Percentiles rank a stretch among this genome's conserved stretches.
Conservation (phyloP, 129 eudicot genomes). For the Daucus carota region DH1_v3.0 NC_030381.2:54250001-54250500, state of each 20-base stretch:
- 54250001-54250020: too few relatives aligned
- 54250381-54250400: too few relatives aligned
- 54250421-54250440: too few relatives aligned
- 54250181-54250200: neutral
- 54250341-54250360: too few relatives aligned
- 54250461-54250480: too few relatives aligned
- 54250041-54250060: constrained; percentile 6
- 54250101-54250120: constrained; percentile 98
- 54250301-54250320: too few relatives aligned
- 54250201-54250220: neutral
- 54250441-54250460: too few relatives aligned
- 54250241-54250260: neutral
- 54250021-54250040: neutral
- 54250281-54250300: neutral
- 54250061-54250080: constrained; percentile 95
- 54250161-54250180: constrained; percentile 17
- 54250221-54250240: neutral
- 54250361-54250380: too few relatives aligned
- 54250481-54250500: too few relatives aligned
- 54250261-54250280: neutral
- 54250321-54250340: too few relatives aligned
- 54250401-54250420: too few relatives aligned
- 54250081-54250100: constrained; percentile 83
- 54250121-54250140: constrained; percentile 97
- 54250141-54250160: constrained; percentile 99